A percentile compares a stretch with the other conserved stretches of the same genome.
phyloP scores from a whole-genome alignment of 495 filamentous ascomycete genomes.

The Xylaria scruposa region DNA sequence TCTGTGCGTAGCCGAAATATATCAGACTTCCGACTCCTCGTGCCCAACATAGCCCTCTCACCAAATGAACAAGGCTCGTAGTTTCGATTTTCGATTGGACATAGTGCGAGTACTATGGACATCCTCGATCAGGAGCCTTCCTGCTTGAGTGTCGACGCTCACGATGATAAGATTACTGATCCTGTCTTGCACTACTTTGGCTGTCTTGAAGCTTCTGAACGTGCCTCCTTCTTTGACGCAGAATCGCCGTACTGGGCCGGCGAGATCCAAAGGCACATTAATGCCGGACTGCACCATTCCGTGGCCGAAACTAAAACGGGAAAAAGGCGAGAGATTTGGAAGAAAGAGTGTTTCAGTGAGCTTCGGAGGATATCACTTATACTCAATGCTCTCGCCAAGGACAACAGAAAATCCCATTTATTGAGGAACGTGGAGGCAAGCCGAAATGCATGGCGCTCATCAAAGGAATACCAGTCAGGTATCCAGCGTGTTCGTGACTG shows the following conservation, averaged over 20 bases:
- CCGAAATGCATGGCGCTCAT: conserved; percentile 9
- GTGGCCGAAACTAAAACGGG: conserved; percentile 28
- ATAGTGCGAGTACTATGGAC: neutral
- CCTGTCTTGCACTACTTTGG: conserved; percentile 37
- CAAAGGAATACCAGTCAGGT: neutral
- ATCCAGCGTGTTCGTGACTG: neutral
- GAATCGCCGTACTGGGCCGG: conserved; percentile 26
- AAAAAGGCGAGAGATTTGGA: conserved; percentile 30
- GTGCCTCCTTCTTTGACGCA: conserved; percentile 34
- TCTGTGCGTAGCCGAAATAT: neutral
- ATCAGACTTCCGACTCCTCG: neutral
- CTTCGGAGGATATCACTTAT: conserved; percentile 31
- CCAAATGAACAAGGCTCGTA: neutral
- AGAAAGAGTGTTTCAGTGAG: conserved; percentile 24
- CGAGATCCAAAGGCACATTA: conserved; percentile 19
- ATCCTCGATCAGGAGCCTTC: neutral
- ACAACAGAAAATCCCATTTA: conserved; percentile 10
- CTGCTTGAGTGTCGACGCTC: conserved; percentile 36
- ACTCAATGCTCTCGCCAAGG: conserved; percentile 30
- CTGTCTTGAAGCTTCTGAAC: conserved; percentile 32
- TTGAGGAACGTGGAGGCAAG: neutral
- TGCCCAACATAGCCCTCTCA: no score
- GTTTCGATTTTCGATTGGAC: neutral
- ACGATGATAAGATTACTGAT: conserved; percentile 37
- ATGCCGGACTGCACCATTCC: neutral